Percentiles rank a stretch among this genome's conserved stretches.
Evolutionary conservation across 208 protist species (phyloP).

Genomic region (Acanthamoeba sp.): DNA sequence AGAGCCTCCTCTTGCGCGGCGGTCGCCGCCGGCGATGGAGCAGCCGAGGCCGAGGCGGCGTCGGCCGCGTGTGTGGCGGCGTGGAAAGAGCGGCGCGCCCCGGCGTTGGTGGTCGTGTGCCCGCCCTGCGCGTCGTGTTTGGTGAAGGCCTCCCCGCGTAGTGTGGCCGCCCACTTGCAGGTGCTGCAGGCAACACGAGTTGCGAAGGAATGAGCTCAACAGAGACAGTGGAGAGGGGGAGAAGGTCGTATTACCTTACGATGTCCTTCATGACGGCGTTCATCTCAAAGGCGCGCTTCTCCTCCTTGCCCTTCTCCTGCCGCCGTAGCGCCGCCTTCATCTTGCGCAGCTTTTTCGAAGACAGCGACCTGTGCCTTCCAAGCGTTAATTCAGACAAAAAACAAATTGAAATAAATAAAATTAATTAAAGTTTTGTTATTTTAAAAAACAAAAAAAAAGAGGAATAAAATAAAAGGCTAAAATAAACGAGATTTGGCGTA

Average conservation of each 20-base stretch:
- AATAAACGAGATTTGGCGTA: not conserved
- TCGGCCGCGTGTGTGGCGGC: not conserved
- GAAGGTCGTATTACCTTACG: not conserved
- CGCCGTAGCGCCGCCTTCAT: constrained; percentile 3
- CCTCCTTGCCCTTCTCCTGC: constrained; percentile 1
- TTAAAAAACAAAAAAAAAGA: not conserved
- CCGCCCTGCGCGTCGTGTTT: constrained; percentile 14
- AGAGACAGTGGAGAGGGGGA: not conserved
- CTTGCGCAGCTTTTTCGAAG: constrained; percentile 20
- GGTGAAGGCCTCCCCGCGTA: not conserved
- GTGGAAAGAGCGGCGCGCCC: too few relatives aligned
- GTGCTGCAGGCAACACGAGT: constrained; percentile 7
- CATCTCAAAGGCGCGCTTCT: constrained; percentile 29
- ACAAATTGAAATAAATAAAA: too few relatives aligned
- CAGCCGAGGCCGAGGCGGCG: too few relatives aligned
- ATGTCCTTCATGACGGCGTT: not conserved
- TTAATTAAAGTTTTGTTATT: too few relatives aligned
- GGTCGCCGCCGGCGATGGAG: too few relatives aligned
- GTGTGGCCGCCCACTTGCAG: constrained; percentile 24
- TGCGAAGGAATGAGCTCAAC: not conserved
- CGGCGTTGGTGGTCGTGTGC: not conserved
- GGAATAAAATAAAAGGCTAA: not conserved
- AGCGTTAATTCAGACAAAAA: not conserved
- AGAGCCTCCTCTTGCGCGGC: too few relatives aligned
- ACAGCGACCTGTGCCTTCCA: constrained; percentile 13